phyloP scores from a whole-genome alignment of 23 red algal genomes.

The Gracilariopsis chorda region DNA sequence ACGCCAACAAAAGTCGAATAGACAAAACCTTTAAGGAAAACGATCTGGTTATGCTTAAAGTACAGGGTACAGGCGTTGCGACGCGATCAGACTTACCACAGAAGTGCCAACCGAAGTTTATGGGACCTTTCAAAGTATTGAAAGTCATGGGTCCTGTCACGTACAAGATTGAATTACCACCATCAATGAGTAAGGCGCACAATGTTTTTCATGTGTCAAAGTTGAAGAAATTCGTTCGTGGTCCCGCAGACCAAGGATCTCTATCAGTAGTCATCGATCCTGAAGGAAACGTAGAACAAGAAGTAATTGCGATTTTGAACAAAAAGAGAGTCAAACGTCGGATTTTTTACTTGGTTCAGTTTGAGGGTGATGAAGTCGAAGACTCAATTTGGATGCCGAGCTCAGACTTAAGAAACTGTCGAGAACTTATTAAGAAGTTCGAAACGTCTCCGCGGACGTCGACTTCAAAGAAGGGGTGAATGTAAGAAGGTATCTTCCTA shows the following conservation, averaged over 20 bases:
- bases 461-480: constrained; percentile 5
- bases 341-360: neutral
- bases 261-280: neutral
- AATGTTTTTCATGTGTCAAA: constrained; percentile 44
- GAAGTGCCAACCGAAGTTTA: constrained; percentile 40
- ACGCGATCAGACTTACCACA: neutral
- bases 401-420: neutral
- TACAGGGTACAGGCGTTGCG: neutral
- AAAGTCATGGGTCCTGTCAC: constrained; percentile 23
- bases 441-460: neutral
- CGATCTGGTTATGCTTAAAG: constrained; percentile 1
- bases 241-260: neutral
- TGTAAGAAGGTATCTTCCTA: constrained; percentile 1
- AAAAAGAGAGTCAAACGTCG: neutral
- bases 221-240: neutral
- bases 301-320: neutral
- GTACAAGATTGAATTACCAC: constrained; percentile 42
- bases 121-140: constrained; percentile 30
- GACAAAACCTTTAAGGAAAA: neutral
- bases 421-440: neutral
- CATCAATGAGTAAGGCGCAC: constrained; percentile 41
- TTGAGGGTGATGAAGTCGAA: neutral
- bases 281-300: neutral
- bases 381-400: constrained; percentile 43
- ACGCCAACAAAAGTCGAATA: constrained; percentile 6